phyloP scores from a whole-genome alignment of 768 basidiomycete species.

The Tricholoma matsutake region DNA sequence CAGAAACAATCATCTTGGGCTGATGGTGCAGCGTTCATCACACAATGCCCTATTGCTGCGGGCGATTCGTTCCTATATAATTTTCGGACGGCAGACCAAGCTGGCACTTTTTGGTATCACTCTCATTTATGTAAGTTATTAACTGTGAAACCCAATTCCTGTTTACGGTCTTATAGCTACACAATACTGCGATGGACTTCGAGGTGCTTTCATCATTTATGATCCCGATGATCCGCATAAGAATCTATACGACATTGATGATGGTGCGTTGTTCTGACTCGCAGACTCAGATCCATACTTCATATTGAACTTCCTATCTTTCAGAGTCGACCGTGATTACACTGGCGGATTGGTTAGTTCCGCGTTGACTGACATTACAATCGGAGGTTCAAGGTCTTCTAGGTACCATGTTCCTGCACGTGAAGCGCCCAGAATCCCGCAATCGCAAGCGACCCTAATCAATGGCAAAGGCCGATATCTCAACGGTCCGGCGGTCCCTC shows the following conservation, averaged over 20 bases:
- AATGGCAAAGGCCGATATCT: conserved; percentile 39
- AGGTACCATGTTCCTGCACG: conserved; percentile 18
- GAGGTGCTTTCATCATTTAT: conserved; percentile 34
- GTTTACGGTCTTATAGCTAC: conserved; percentile 20
- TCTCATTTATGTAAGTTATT: conserved; percentile 17
- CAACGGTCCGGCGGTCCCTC: conserved; percentile 19
- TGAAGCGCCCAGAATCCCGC: neutral
- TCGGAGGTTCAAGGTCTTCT: neutral
- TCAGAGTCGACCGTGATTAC: conserved; percentile 41
- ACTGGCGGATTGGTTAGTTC: conserved; percentile 33
- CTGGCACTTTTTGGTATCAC: conserved; percentile 28
- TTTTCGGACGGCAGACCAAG: conserved; percentile 29
- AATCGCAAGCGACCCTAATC: conserved; percentile 21
- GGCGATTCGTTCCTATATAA: conserved; percentile 28
- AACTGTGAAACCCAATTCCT: conserved; percentile 16
- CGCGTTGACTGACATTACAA: neutral
- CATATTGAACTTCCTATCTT: neutral
- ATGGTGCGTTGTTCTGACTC: conserved; percentile 4
- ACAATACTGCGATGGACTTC: conserved; percentile 47
- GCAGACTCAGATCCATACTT: neutral
- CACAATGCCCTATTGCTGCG: conserved; percentile 21
- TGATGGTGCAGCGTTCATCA: conserved; percentile 17
- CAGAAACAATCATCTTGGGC: conserved; percentile 3
- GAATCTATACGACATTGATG: conserved; percentile 23
- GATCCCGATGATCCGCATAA: conserved; percentile 33